phyloP scores from a whole-genome alignment of 2,329 filamentous ascomycete genomes.

The Pseudogymnoascus destructans region DNA sequence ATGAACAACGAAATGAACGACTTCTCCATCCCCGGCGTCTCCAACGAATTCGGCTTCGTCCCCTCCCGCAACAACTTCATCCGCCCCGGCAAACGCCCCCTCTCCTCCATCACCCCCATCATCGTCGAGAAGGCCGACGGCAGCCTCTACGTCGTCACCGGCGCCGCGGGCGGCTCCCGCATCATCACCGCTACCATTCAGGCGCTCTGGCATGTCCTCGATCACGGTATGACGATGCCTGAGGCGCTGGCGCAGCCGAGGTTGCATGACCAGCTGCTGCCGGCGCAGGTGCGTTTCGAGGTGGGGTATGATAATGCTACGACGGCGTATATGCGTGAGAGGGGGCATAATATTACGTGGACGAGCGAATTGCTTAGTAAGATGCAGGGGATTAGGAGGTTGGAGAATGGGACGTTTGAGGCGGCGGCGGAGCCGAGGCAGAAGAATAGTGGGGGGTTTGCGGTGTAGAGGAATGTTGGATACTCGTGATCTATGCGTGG shows the following conservation, averaged over 20 bases:
- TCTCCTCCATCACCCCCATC: slow-evolving; percentile 70
- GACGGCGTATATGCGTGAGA: slow-evolving; percentile 45
- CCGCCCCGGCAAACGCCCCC: slow-evolving; percentile 63
- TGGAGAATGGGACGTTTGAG: slow-evolving; percentile 58
- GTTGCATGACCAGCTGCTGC: slow-evolving; percentile 72
- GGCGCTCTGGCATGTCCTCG: slow-evolving; percentile 58
- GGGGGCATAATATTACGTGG: slow-evolving; percentile 62
- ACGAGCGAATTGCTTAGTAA: slow-evolving; percentile 49
- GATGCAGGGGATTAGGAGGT: slow-evolving; percentile 54
- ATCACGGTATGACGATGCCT: slow-evolving; percentile 43
- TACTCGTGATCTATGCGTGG: neutral
- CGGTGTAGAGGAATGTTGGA: neutral
- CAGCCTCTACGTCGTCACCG: slow-evolving; percentile 53
- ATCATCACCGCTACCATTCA: slow-evolving; percentile 74
- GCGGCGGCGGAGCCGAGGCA: slow-evolving; percentile 67
- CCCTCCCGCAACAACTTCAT: slow-evolving; percentile 74
- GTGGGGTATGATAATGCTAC: slow-evolving; percentile 52
- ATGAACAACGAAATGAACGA: slow-evolving; percentile 57
- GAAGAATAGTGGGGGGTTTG: slow-evolving; percentile 50
- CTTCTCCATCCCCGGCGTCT: slow-evolving; percentile 68
- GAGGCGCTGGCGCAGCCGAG: slow-evolving; percentile 54
- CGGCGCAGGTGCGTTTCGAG: slow-evolving; percentile 56
- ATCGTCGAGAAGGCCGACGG: slow-evolving; percentile 58
- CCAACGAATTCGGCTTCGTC: slow-evolving; percentile 75
- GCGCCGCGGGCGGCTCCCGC: slow-evolving; percentile 66